These are phyloP conservation scores for Lunasporangiospora selenospora DNA, from an alignment of 192 early-diverging fungal species.

Conservation along the genomic window DNA sequence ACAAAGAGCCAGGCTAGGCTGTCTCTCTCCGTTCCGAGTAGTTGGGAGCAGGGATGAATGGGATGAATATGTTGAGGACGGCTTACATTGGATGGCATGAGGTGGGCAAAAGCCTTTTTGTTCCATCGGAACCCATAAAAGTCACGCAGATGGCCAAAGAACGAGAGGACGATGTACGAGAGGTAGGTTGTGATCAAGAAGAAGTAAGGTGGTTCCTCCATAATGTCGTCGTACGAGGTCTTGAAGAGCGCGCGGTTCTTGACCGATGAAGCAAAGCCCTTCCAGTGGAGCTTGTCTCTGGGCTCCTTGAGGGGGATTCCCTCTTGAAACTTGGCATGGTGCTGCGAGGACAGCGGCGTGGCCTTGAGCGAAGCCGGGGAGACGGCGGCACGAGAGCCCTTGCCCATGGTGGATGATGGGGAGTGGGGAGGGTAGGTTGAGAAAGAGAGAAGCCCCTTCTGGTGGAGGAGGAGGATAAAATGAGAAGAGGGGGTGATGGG, in stretches of 20 bases:
- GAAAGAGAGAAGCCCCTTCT: neutral
- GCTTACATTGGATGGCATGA: slow-evolving; percentile 72
- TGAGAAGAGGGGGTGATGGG: neutral
- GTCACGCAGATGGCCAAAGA: slow-evolving; percentile 93
- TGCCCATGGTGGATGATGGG: slow-evolving; percentile 27
- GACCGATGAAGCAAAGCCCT: slow-evolving; percentile 38
- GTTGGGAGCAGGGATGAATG: neutral
- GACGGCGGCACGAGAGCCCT: slow-evolving; percentile 45
- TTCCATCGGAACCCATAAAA: slow-evolving; percentile 87
- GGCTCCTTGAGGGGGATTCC: slow-evolving; percentile 44
- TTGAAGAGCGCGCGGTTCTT: slow-evolving; percentile 47
- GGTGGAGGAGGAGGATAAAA: neutral
- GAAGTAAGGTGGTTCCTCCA: slow-evolving; percentile 79
- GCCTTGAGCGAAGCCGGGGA: slow-evolving; percentile 46
- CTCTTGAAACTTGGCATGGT: slow-evolving; percentile 50
- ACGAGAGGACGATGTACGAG: slow-evolving; percentile 90
- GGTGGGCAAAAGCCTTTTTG: slow-evolving; percentile 73
- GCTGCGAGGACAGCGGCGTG: slow-evolving; percentile 46
- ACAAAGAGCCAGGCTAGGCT: too few relatives aligned
- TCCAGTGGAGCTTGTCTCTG: slow-evolving; percentile 49
- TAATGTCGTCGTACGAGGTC: slow-evolving; percentile 41
- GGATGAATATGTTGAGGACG: slow-evolving; percentile 4
- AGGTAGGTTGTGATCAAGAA: slow-evolving; percentile 95
- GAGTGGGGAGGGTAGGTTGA: neutral
- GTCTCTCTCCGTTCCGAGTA: slow-evolving; percentile 67